These are phyloP conservation scores for Beta macrorhiza DNA, from an alignment of 179 eudicot species.

Conservation along the genomic window DNA sequence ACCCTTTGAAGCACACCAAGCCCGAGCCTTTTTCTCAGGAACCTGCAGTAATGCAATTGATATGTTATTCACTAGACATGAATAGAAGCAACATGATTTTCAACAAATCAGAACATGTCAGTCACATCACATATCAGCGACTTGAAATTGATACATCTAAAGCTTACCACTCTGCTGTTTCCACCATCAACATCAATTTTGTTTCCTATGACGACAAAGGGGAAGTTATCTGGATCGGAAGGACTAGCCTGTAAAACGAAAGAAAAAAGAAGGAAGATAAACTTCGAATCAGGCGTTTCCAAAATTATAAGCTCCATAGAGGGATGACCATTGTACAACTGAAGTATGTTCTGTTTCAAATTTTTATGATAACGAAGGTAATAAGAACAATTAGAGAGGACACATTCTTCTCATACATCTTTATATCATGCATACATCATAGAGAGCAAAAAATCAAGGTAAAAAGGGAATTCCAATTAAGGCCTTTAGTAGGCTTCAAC, in stretches of 20 bases:
- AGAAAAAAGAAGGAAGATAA: not conserved
- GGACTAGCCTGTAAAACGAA: conserved; percentile 57
- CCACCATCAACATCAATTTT: conserved; percentile 75
- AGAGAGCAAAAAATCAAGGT: not conserved
- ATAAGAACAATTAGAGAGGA: not conserved
- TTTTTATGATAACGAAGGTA: not conserved
- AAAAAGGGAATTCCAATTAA: not conserved
- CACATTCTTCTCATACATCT: not conserved
- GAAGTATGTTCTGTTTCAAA: too few species aligned
- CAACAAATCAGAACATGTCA: not conserved
- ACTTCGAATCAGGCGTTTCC: not conserved
- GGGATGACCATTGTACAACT: not conserved
- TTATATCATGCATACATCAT: not conserved
- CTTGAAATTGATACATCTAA: not conserved
- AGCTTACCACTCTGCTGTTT: conserved; percentile 70
- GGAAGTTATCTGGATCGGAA: conserved; percentile 76
- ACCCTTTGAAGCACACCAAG: conserved; percentile 68
- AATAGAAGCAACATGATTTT: not conserved
- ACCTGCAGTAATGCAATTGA: conserved; percentile 34
- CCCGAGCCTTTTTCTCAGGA: conserved; percentile 68
- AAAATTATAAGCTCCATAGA: not conserved
- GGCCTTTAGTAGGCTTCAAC: not conserved
- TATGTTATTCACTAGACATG: not conserved
- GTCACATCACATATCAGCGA: not conserved
- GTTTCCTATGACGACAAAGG: conserved; percentile 79